These are phyloP conservation scores for Pseudozyma sp. DNA, from an alignment of 1,284 basidiomycete genomes.

Conservation along the genomic window DNA sequence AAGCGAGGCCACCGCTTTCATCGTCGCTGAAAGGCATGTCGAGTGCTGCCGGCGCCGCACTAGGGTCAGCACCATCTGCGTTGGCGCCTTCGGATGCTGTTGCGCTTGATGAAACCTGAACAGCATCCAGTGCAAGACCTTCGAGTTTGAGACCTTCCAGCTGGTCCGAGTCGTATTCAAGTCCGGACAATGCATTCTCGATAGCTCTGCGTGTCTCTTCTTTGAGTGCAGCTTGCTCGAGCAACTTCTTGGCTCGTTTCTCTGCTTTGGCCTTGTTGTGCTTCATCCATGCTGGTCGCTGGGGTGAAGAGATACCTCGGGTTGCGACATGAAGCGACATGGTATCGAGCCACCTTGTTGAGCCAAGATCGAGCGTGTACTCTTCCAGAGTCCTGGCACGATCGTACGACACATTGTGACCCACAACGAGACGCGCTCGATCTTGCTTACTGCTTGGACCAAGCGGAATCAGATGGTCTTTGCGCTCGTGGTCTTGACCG, in stretches of 20 bases:
- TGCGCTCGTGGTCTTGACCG: conserved; percentile 71
- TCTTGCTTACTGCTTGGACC: conserved; percentile 65
- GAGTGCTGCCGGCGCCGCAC: conserved; percentile 21
- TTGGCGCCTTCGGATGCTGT: not conserved
- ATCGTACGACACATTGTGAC: conserved; percentile 96
- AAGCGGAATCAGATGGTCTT: conserved; percentile 82
- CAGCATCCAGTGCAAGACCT: conserved; percentile 28
- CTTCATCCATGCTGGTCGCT: conserved; percentile 91
- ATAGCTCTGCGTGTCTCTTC: conserved; percentile 67
- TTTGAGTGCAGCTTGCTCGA: conserved; percentile 57
- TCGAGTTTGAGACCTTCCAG: conserved; percentile 55
- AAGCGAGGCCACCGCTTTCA: conserved; percentile 37
- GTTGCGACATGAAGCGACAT: conserved; percentile 95
- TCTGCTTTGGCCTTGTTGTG: conserved; percentile 76
- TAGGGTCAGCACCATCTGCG: conserved; percentile 7
- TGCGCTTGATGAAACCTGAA: conserved; percentile 6
- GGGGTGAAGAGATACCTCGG: conserved; percentile 92
- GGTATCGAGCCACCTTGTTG: conserved; percentile 90
- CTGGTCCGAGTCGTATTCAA: conserved; percentile 49
- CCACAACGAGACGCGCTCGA: conserved; percentile 78
- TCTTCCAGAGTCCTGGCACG: conserved; percentile 86
- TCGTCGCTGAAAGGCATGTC: conserved; percentile 49
- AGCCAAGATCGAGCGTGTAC: conserved; percentile 78
- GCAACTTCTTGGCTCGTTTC: conserved; percentile 71
- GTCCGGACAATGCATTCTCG: conserved; percentile 49